Evolutionary conservation across 2,329 filamentous ascomycete species (phyloP).

Genomic region (Pezicula neosporulosa): DNA sequence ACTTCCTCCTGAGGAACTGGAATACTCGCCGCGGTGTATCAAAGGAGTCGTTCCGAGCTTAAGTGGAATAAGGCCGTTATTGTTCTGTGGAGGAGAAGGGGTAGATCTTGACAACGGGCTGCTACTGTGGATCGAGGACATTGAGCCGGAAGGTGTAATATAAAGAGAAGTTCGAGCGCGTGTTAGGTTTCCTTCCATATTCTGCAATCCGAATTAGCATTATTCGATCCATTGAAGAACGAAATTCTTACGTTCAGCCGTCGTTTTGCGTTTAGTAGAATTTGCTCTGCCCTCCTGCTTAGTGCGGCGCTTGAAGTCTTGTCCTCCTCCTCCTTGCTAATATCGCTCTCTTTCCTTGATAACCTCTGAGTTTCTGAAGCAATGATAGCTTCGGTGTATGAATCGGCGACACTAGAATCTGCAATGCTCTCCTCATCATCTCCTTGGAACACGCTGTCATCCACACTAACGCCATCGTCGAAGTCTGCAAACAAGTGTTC

Average conservation of each 20-base stretch:
- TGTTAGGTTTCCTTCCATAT: conserved; percentile 88
- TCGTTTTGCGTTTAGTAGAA: conserved; percentile 88
- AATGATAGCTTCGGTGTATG: conserved; percentile 27
- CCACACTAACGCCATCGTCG: conserved; percentile 58
- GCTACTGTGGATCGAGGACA: conserved; percentile 37
- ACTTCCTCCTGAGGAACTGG: conserved; percentile 26
- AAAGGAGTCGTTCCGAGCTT: conserved; percentile 16
- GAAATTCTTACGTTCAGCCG: conserved; percentile 69
- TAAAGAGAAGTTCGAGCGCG: conserved; percentile 70
- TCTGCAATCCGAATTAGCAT: conserved; percentile 43
- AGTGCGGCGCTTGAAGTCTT: conserved; percentile 70
- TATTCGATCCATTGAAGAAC: background rate
- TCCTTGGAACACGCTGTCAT: conserved; percentile 63
- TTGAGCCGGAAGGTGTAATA: conserved; percentile 44
- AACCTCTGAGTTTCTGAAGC: conserved; percentile 22
- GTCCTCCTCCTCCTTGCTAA: conserved; percentile 51
- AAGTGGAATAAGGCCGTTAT: conserved; percentile 10
- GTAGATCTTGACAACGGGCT: conserved; percentile 32
- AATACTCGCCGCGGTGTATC: conserved; percentile 20
- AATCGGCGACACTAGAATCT: conserved; percentile 35
- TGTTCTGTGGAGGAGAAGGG: conserved; percentile 24
- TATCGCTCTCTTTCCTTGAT: conserved; percentile 22
- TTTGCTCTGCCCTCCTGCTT: conserved; percentile 81
- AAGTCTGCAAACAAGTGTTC: conserved; percentile 53
- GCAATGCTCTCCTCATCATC: conserved; percentile 59